Base-by-base conservation (phyloP, 139 green algal species). In the Microglena sp. region DNA sequence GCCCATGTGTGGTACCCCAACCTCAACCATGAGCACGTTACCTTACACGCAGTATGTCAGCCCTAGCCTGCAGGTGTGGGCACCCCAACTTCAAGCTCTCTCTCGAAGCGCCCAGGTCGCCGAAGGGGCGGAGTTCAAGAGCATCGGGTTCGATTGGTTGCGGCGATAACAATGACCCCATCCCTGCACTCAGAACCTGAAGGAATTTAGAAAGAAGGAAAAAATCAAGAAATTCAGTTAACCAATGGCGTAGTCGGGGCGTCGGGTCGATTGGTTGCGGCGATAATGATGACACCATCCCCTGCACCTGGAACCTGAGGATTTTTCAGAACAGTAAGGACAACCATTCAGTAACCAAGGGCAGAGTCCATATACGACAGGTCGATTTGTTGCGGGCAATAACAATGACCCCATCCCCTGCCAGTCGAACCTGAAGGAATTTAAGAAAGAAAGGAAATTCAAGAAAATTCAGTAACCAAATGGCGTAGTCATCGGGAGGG, bases 351-450 rank as follows among this genome's bases (percentile, higher is more conserved):
- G 11, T 11, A 11, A 11, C 40, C 40, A 50, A n/a, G n/a, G n/a
- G n/a, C n/a, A n/a, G n/a, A n/a, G n/a, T n/a, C n/a, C n/a, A n/a
- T n/a, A n/a, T n/a, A n/a, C n/a, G n/a, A n/a, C n/a, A n/a, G n/a
- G n/a, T n/a, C 90, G 71, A 77, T 98, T 98, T 50, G 90, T 98
- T 24, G 91, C 93, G 1, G n/a, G 72, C 92, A 0, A 98, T n/a
- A n/a, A n/a, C n/a, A n/a, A n/a, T n/a, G n/a, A n/a, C n/a, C n/a
- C n/a, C n/a, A n/a, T n/a, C n/a, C n/a, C n/a, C n/a, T n/a, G n/a
- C n/a, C n/a, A n/a, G n/a, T n/a, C n/a, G n/a, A n/a, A n/a, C n/a
- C n/a, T n/a, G n/a, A n/a, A n/a, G n/a, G n/a, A n/a, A n/a, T n/a
- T n/a, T n/a, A n/a, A n/a, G n/a, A n/a, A n/a, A n/a, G n/a, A n/a